These are phyloP conservation scores for Cephalotrichum gorgonifer DNA, from an alignment of 2,329 filamentous ascomycete genomes.

Conservation along the genomic window DNA sequence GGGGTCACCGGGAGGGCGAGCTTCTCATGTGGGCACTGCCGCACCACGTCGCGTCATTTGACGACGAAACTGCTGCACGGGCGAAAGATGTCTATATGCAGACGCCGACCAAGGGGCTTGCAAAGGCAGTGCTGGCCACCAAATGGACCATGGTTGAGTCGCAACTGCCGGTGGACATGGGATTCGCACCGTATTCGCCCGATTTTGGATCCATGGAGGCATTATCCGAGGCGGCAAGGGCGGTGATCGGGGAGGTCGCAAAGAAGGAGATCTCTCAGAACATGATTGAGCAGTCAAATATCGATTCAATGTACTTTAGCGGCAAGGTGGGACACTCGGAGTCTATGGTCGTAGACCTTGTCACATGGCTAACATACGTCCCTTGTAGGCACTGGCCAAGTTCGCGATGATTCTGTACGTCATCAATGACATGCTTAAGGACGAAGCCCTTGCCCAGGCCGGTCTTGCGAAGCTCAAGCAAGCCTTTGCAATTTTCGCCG, in stretches of 20 bases:
- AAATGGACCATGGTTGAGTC: conserved; percentile 70
- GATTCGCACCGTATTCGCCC: conserved; percentile 69
- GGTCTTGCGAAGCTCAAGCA: conserved; percentile 53
- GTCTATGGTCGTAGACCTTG: too few relatives aligned
- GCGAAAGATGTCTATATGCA: conserved; percentile 51
- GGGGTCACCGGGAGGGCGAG: conserved; percentile 46
- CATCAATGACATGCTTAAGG: conserved; percentile 50
- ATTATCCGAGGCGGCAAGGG: conserved; percentile 44
- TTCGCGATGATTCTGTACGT: conserved; percentile 62
- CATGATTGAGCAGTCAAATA: conserved; percentile 60
- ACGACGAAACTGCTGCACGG: conserved; percentile 39
- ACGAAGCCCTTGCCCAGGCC: conserved; percentile 43
- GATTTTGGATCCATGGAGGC: conserved; percentile 30
- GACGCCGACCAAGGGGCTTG: conserved; percentile 77
- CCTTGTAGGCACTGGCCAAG: conserved; percentile 54
- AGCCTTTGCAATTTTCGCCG: conserved; percentile 54
- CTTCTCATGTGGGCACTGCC: conserved; percentile 82
- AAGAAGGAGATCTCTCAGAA: conserved; percentile 66
- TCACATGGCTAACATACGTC: background rate
- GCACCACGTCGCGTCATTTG: conserved; percentile 73
- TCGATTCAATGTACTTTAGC: conserved; percentile 86
- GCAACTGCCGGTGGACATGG: conserved; percentile 62
- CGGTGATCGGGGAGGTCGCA: conserved; percentile 50
- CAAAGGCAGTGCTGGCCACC: conserved; percentile 60
- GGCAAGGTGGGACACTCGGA: conserved; percentile 53